Evolutionary conservation across 2,329 filamentous ascomycete genomes (phyloP), one percentile per base, ranked within the genome.

Genomic region (Aspergillus sp.): DNA sequence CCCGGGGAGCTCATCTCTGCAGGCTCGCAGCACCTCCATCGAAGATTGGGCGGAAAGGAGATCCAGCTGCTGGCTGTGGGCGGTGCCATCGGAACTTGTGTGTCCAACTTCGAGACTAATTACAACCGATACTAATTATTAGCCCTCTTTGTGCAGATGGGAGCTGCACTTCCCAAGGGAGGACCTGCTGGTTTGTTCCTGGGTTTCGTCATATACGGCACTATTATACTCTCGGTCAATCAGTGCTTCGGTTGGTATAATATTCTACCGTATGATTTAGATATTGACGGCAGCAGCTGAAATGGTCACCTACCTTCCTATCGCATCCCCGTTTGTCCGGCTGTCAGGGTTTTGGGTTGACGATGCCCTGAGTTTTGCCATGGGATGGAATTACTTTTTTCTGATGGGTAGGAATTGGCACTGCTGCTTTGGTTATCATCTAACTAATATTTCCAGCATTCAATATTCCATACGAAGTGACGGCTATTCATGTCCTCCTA

Each of bases 401-500:
- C 60, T 60, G 6, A 66, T 65, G 61, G 68, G 65, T 67, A 60
- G 2, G 58, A 0, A 0, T 1, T 23, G 6, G 3, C 6, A 11
- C 1, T 8, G 6, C 50, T 45, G 7, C 12, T 21, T 9, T 8
- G 46, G 4, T 19, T 14, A 25, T 19, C 4, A 17, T 15, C 12
- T 40, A 3, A 41, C 19, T 33, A 48, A 56, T 48, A n/a, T 27
- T 3, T 14, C 4, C 41, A 67, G 66, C 66, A 9, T 56, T 67
- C 8, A 60, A 55, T 3, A 70, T 74, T 17, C 72, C 72, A 0
- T 75, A 72, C 51, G 75, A 77, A 54, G 74, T 77, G 39, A 69
- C 66, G 12, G 75, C 75, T 1, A 64, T 76, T 12, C 75, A 74
- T 55, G 62, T 77, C 7, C 69, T 77, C 19, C 62, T 77, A 15